phyloP scores from a whole-genome alignment of 345 rosid genomes.

The Acer yangbiense region DNA sequence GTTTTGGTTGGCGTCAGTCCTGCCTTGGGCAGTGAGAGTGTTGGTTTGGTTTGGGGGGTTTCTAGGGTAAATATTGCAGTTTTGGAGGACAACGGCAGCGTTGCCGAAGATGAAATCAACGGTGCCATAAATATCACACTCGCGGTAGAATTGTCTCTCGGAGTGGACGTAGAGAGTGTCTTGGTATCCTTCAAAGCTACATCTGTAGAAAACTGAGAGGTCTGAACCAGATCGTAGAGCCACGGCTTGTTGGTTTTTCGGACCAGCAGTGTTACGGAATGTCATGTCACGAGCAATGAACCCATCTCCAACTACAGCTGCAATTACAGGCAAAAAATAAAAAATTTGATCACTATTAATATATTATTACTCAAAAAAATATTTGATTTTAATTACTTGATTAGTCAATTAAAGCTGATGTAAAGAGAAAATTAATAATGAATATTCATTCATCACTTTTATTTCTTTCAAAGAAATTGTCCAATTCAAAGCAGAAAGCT shows the following conservation, averaged over 20 bases:
- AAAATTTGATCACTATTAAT: background rate
- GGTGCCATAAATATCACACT: constrained; percentile 57
- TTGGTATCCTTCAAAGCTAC: constrained; percentile 61
- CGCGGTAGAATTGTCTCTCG: constrained; percentile 55
- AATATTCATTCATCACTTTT: background rate
- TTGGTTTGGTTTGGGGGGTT: constrained; percentile 45
- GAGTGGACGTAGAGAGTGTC: constrained; percentile 68
- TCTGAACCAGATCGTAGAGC: constrained; percentile 55
- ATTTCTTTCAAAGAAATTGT: background rate
- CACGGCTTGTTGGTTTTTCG: constrained; percentile 50
- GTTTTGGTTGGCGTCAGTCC: constrained; percentile 57
- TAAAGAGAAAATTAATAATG: no score
- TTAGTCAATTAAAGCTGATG: background rate
- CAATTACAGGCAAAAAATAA: background rate
- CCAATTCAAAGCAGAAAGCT: background rate
- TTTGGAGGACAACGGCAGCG: constrained; percentile 50
- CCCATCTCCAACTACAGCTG: constrained; percentile 54
- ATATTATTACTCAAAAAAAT: no score
- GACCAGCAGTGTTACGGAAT: constrained; percentile 54
- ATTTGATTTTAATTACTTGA: background rate
- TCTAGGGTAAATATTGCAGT: constrained; percentile 50
- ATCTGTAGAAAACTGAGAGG: constrained; percentile 46
- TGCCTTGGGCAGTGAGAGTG: constrained; percentile 49
- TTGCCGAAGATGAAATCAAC: constrained; percentile 70
- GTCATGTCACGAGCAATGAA: constrained; percentile 57